Percentiles rank a stretch among this genome's conserved stretches.
Conservation (phyloP, 1,139 yeast species). For the Geotrichum citri-aurantii region DNA sequence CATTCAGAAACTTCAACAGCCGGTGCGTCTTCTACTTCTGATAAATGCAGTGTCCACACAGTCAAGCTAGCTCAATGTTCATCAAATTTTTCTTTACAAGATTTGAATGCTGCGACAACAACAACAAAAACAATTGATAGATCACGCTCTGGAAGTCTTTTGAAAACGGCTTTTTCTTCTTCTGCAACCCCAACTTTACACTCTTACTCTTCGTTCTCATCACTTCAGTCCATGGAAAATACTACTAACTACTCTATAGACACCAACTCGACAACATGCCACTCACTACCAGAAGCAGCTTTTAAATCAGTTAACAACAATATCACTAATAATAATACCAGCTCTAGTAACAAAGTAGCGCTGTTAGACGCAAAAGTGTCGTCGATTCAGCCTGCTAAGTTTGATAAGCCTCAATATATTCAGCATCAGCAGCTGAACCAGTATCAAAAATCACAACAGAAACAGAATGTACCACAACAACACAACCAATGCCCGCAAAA, state of each 20-base stretch:
- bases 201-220: background rate
- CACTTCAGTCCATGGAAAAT: background rate
- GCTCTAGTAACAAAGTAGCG: background rate
- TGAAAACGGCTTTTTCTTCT: background rate
- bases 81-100: background rate
- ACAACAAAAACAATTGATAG: background rate
- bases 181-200: background rate
- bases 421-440: background rate
- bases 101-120: background rate
- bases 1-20: background rate
- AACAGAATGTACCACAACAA: background rate
- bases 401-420: background rate
- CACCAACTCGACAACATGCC: background rate
- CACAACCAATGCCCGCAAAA: background rate
- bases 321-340: background rate
- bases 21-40: background rate
- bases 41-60: background rate
- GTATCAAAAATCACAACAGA: background rate
- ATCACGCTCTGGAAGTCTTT: background rate
- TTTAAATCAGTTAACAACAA: background rate
- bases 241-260: background rate
- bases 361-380: background rate
- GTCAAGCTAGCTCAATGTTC: background rate
- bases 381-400: background rate
- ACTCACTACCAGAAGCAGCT: background rate